Evolutionary conservation across 1,139 yeast genomes (phyloP).

Genomic region (Diutina mesorugosa): DNA sequence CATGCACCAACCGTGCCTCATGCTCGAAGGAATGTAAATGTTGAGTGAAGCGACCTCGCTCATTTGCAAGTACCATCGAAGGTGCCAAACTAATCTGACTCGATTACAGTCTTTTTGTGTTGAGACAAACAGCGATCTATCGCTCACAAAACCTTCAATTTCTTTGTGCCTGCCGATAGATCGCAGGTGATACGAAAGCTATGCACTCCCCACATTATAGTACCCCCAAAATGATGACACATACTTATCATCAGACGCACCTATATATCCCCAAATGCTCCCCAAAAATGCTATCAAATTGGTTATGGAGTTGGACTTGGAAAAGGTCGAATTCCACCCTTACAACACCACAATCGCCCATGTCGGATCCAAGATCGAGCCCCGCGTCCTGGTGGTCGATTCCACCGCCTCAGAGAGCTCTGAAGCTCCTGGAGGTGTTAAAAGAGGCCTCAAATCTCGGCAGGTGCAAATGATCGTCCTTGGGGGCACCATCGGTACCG

Average conservation of each 20-base stretch:
- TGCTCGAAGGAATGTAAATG: too few species aligned
- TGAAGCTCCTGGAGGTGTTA: not conserved
- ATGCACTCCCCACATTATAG: not conserved
- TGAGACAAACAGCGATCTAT: too few species aligned
- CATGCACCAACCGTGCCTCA: too few species aligned
- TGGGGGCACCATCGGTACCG: constrained; percentile 65
- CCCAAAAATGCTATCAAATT: too few species aligned
- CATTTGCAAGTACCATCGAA: too few species aligned
- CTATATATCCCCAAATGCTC: too few species aligned
- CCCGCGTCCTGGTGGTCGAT: not conserved
- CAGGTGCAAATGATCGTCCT: constrained; percentile 57
- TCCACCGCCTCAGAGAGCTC: not conserved
- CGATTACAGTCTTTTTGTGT: too few species aligned
- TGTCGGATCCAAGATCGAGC: not conserved
- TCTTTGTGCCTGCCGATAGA: not conserved
- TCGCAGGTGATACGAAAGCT: not conserved
- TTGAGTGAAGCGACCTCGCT: too few species aligned
- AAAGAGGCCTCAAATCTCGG: constrained; percentile 20
- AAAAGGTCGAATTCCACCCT: not conserved
- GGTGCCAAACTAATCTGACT: too few species aligned
- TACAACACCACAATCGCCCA: not conserved
- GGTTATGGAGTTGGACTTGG: not conserved
- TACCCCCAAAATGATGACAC: not conserved
- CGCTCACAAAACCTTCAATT: not conserved
- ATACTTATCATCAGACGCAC: too few species aligned